A percentile compares a stretch with the other conserved stretches of the same genome.
Evolutionary conservation across 805 yeast species (phyloP).

Genomic region (Candida boleticola): DNA sequence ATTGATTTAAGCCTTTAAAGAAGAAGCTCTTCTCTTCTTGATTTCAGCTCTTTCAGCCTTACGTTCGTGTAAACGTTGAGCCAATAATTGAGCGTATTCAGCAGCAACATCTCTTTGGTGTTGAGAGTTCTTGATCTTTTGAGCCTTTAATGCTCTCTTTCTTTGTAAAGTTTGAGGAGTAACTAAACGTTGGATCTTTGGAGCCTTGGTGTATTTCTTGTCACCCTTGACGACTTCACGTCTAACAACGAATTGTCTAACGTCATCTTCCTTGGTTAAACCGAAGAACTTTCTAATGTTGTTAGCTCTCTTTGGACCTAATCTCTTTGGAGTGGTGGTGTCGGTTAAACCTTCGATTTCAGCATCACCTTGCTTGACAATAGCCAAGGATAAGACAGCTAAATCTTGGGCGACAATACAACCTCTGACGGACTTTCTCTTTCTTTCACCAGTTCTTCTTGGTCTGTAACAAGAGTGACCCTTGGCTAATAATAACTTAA

Average conservation of each 20-base stretch:
- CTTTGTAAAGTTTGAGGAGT: slow-evolving; percentile 99
- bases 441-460: slow-evolving; percentile 99
- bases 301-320: slow-evolving; percentile 99
- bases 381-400: slow-evolving; percentile 89
- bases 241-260: slow-evolving; percentile 88
- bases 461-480: slow-evolving; percentile 99
- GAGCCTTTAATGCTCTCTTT: slow-evolving; percentile 94
- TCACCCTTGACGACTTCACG: slow-evolving; percentile 98
- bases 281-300: slow-evolving; percentile 99
- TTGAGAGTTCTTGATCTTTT: slow-evolving; percentile 95
- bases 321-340: slow-evolving; percentile 93
- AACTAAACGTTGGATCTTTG: slow-evolving; percentile 98
- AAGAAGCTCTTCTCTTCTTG: slow-evolving; percentile 99
- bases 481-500: slow-evolving; percentile 87
- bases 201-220: slow-evolving; percentile 99
- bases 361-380: slow-evolving; percentile 95
- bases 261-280: slow-evolving; percentile 91
- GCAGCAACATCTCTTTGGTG: slow-evolving; percentile 99
- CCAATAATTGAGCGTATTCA: slow-evolving; percentile 98
- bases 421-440: slow-evolving; percentile 99
- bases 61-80: slow-evolving; percentile 97
- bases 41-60: slow-evolving; percentile 98
- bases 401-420: slow-evolving; percentile 97
- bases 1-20: slow-evolving; percentile 75
- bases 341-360: slow-evolving; percentile 97